Base-by-base conservation (phyloP, 495 filamentous ascomycete species). In the Talaromyces proteolyticus region DNA sequence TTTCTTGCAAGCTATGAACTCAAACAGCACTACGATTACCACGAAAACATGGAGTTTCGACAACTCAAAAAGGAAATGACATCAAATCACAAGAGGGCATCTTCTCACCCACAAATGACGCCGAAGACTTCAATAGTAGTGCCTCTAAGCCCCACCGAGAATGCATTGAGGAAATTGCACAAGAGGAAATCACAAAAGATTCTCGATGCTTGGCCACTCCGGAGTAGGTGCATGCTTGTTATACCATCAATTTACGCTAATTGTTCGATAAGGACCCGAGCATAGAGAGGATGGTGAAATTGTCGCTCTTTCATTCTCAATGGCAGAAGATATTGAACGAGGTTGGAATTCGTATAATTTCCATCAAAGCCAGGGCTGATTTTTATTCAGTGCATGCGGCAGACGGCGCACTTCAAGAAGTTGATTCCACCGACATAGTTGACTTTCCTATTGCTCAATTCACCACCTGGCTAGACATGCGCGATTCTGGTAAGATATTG, bases 251-350 rank as follows among this genome's bases (percentile, higher is more conserved):
- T 16, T 16, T 14, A 18, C 16, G 12, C 52, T 61, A 39, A 63
- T 36, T 34, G 29, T 34, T 37, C 5, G 22, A 19, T 6, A 2
- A 66, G 60, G 62, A 37, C 24, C 58, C 7, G 58, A 57, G 8
- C 61, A 61, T 19, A 42, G 60, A 20, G 63, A 66, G 34, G 63
- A 67, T 44, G 59, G 63, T 40, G 63, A 67, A 49, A 42, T 67
- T 12, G 39, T 67, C 10, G 63, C 63, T 1, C 58, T 67, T 21
- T 59, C 59, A 24, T 67, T 67, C 55, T 53, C 61, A 21, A 56
- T 57, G n/a, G 20, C 61, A 21, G 63, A 64, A 44, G 61, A 67
- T 36, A 37, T 67, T 29, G 63, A 67, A 49, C 51, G 54, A 55
- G 60, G 63, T 60, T 47, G 36, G 44, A 45, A 8, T 40, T 12